These are phyloP conservation scores for Pleurotus citrinopileatus DNA, from an alignment of 768 basidiomycete species.

Conservation along the genomic window DNA sequence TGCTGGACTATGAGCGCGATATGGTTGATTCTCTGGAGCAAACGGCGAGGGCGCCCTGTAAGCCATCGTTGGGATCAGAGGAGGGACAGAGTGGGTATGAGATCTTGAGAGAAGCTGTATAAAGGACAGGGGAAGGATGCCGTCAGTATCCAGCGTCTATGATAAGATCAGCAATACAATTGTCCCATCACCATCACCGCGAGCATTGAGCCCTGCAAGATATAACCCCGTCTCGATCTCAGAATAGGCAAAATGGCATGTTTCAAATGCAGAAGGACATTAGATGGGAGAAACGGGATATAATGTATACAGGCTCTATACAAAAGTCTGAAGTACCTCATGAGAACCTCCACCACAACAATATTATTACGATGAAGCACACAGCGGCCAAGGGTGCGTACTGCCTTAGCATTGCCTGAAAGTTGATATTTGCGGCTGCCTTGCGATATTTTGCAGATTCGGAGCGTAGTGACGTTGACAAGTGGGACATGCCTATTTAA, in stretches of 20 bases:
- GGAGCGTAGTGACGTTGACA: slow-evolving; percentile 90
- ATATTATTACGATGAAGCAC: slow-evolving; percentile 70
- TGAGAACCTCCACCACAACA: slow-evolving; percentile 79
- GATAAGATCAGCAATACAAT: slow-evolving; percentile 6
- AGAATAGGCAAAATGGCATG: background rate
- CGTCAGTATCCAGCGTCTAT: slow-evolving; percentile 1
- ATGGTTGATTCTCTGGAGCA: slow-evolving; percentile 8
- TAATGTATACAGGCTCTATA: slow-evolving; percentile 12
- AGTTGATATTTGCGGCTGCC: slow-evolving; percentile 91
- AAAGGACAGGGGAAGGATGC: background rate
- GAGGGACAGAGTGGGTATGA: background rate
- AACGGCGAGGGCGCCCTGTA: slow-evolving; percentile 27
- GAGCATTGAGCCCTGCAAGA: background rate
- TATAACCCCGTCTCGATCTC: background rate
- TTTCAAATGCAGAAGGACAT: background rate
- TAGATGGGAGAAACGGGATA: slow-evolving; percentile 11
- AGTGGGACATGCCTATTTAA: slow-evolving; percentile 86
- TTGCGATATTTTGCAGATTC: slow-evolving; percentile 98
- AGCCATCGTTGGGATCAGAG: slow-evolving; percentile 17
- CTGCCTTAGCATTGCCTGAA: slow-evolving; percentile 91
- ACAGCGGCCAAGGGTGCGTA: slow-evolving; percentile 92
- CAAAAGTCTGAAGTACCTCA: slow-evolving; percentile 21
- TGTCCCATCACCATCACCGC: slow-evolving; percentile 4
- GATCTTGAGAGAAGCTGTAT: background rate
- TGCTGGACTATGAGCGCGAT: slow-evolving; percentile 4